Percentiles rank a stretch among this genome's conserved stretches.
phyloP scores from a whole-genome alignment of 768 basidiomycete species.

The Lactarius evosmus region DNA sequence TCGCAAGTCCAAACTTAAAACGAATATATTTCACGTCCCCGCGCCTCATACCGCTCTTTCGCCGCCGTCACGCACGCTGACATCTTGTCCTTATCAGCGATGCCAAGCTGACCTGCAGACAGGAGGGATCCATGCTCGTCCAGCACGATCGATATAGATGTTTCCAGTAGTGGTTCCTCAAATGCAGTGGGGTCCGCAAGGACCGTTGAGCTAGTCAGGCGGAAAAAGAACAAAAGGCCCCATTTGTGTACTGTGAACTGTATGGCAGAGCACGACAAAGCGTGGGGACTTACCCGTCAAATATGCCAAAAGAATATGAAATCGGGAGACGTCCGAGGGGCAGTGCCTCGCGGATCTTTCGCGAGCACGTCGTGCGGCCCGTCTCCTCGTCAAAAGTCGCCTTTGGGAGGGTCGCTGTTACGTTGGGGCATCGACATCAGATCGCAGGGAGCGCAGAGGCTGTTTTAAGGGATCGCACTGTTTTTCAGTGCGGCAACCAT shows the following conservation, averaged over 20 bases:
- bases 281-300: slow-evolving; percentile 58
- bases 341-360: slow-evolving; percentile 46
- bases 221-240: background rate
- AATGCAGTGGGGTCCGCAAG: slow-evolving; percentile 86
- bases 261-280: slow-evolving; percentile 2
- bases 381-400: slow-evolving; percentile 69
- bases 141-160: slow-evolving; percentile 61
- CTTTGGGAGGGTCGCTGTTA: slow-evolving; percentile 63
- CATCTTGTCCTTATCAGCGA: slow-evolving; percentile 38
- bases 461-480: slow-evolving; percentile 48
- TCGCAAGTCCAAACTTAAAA: slow-evolving; percentile 11
- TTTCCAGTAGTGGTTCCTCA: slow-evolving; percentile 82
- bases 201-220: slow-evolving; percentile 49
- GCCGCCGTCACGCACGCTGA: slow-evolving; percentile 42
- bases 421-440: background rate
- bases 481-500: slow-evolving; percentile 85
- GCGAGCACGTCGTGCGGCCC: slow-evolving; percentile 58
- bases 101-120: slow-evolving; percentile 54
- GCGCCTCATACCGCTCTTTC: slow-evolving; percentile 24
- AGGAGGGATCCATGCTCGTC: slow-evolving; percentile 49
- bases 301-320: slow-evolving; percentile 73
- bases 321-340: slow-evolving; percentile 46
- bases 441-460: background rate
- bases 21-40: slow-evolving; percentile 24
- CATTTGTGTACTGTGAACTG: background rate